Evolutionary conservation across 2,329 filamentous ascomycete genomes (phyloP).

Genomic region (Diaporthe sp.): DNA sequence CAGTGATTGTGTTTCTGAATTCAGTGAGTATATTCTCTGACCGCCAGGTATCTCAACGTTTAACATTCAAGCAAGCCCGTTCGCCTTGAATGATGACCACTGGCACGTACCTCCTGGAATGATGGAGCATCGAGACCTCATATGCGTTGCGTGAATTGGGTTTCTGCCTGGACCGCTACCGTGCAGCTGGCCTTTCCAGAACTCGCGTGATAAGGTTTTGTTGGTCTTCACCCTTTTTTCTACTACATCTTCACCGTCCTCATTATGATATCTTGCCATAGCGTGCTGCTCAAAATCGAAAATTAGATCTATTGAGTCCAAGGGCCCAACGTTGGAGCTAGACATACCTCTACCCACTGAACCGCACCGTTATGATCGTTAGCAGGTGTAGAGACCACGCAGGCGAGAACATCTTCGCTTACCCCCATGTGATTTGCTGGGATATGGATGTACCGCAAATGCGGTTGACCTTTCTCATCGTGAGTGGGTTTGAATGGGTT

Average conservation of each 20-base stretch:
- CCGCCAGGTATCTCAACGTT: not conserved
- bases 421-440: constrained; percentile 36
- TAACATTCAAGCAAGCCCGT: not conserved
- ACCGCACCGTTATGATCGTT: not conserved
- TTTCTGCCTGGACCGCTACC: constrained; percentile 20
- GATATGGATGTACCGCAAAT: constrained; percentile 23
- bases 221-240: not conserved
- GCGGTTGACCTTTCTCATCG: not conserved
- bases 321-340: too few relatives aligned
- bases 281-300: not conserved
- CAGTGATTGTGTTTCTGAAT: not conserved
- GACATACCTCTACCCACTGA: constrained; percentile 30
- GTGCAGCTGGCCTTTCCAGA: constrained; percentile 33
- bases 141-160: constrained; percentile 16
- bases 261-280: constrained; percentile 18
- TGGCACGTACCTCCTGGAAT: constrained; percentile 21
- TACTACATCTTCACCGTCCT: not conserved
- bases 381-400: not conserved
- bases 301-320: not conserved
- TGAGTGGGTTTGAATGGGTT: not conserved
- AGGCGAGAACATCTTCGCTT: not conserved
- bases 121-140: constrained; percentile 26
- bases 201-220: constrained; percentile 11
- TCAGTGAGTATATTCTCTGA: not conserved
- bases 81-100: not conserved